Evolutionary conservation across 169 alveolate species (phyloP), one percentile per base, ranked within the genome.

Genomic region (Fabrea salina): DNA sequence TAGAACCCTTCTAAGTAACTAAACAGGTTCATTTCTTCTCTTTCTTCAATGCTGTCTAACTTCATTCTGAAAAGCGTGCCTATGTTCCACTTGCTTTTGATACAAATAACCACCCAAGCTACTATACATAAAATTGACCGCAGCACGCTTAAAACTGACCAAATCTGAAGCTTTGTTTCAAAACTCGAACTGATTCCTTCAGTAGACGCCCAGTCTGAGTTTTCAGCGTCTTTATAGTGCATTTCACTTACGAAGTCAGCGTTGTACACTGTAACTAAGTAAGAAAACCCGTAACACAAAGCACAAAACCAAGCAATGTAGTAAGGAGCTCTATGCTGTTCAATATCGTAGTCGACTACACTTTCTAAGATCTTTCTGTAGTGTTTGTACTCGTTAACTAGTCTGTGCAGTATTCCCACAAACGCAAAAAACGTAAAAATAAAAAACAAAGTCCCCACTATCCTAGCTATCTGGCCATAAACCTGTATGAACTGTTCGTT

Each of bases 21-120:
- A 1, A 19, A n/a, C 19, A n/a, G n/a, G 0, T 30, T 19, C 30
- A 13, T 40, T 44, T 32, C 39, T 8, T 68, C 78, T 22, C 16
- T 11, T 7, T 25, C n/a, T 33, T 30, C 25, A n/a, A 68, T n/a
- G 0, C n/a, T 37, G 13, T 68, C 78, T 41, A 68, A 11, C 44
- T 47, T 43, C 59, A 68, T n/a, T n/a, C 27, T 13, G 44, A n/a
- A 68, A n/a, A 37, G n/a, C 25, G 78, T 19, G 13, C 78, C 78
- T 11, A 68, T 44, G 4, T 68, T 68, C 78, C 78, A 68, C 19
- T 68, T 43, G 2, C 50, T 19, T 30, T 68, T 57, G 11, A 32
- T 43, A 13, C 66, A 43, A 11, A 37, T 25, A 8, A 68, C 35
- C 19, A 68, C 44, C 61, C 78, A 68, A 1, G 78, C 78, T 19